Evolutionary conservation across 176 grass and related monocot species (phyloP).

Genomic region (Bolboschoenus planiculmis): DNA sequence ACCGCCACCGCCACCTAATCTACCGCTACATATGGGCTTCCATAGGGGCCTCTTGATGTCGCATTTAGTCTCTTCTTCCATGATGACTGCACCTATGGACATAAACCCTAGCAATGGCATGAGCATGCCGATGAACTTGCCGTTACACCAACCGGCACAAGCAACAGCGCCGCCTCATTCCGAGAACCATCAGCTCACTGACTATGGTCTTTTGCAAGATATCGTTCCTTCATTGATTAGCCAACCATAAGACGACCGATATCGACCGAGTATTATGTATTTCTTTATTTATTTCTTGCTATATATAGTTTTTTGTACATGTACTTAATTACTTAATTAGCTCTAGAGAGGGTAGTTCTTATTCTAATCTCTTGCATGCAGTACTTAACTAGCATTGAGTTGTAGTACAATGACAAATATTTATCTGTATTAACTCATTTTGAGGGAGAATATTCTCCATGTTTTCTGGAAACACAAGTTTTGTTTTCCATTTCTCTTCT

Average conservation of each 20-base stretch:
- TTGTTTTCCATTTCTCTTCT: not conserved
- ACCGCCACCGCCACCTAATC: conserved; percentile 30
- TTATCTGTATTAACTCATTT: conserved; percentile 22
- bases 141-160: conserved; percentile 12
- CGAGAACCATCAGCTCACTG: conserved; percentile 64
- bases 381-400: conserved; percentile 18
- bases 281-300: conserved; percentile 20
- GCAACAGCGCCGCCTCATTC: conserved; percentile 11
- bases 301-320: conserved; percentile 27
- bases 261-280: conserved; percentile 8
- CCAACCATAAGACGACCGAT: conserved; percentile 1
- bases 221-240: conserved; percentile 63
- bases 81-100: conserved; percentile 3
- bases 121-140: conserved; percentile 22
- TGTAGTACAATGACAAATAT: conserved; percentile 26
- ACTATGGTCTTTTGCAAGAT: conserved; percentile 89
- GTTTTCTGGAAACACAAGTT: conserved; percentile 28
- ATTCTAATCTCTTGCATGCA: conserved; percentile 21
- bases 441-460: conserved; percentile 32
- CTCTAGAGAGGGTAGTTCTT: not conserved
- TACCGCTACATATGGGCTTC: conserved; percentile 23
- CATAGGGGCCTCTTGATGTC: conserved; percentile 17
- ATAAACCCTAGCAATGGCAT: conserved; percentile 28
- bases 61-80: conserved; percentile 9
- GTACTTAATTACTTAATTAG: conserved; percentile 13